Conservation (phyloP, 2,329 filamentous ascomycete genomes). For the Apiospora phragmitis region DNA sequence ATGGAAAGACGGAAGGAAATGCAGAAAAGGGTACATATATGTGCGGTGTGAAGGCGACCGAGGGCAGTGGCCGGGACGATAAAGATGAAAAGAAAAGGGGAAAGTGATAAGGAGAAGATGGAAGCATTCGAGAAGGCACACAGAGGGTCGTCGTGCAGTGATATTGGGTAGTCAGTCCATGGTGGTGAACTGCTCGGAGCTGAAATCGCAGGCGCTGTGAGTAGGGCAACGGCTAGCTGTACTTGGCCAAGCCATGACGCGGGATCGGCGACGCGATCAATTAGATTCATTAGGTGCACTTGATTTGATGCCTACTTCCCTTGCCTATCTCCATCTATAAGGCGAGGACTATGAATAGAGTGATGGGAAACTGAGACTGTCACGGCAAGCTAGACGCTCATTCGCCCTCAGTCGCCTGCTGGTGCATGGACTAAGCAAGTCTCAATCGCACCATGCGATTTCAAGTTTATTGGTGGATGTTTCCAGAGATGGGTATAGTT, state of each 20-base stretch:
- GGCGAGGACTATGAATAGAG: not conserved
- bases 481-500: not conserved
- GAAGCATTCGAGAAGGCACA: no score
- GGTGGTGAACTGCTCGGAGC: not conserved
- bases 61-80: no score
- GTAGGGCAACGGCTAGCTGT: not conserved
- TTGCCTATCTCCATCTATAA: not conserved
- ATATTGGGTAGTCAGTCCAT: not conserved
- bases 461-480: not conserved
- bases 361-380: not conserved
- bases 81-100: no score
- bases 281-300: not conserved
- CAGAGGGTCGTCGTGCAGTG: not conserved
- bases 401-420: not conserved
- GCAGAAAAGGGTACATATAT: no score
- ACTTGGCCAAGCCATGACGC: not conserved
- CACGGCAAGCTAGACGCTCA: not conserved
- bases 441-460: not conserved
- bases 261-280: not conserved
- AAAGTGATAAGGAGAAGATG: no score
- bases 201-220: not conserved
- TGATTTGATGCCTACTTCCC: not conserved
- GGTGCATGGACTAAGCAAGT: not conserved
- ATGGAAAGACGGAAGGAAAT: no score
- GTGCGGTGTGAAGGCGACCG: no score